Percentiles rank a stretch among this genome's conserved stretches.
Evolutionary conservation across 495 filamentous ascomycete genomes (phyloP).

Genomic region (Glonium stellatum): DNA sequence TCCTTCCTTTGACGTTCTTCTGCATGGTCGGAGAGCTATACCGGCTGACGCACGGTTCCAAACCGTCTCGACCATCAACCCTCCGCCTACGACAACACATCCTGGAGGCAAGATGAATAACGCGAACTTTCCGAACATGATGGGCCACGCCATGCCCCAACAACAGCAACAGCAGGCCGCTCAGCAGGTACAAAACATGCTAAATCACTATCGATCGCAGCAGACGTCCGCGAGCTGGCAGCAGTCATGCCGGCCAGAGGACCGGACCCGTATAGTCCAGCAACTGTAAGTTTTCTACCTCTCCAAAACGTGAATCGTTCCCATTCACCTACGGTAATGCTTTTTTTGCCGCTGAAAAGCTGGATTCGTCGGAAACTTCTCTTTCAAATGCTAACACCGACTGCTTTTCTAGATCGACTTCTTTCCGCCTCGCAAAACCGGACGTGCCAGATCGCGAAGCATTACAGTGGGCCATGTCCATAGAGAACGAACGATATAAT

Average conservation of each 20-base stretch:
- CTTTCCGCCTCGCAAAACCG: not conserved
- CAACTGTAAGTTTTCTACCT: not conserved
- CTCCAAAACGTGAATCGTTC: not conserved
- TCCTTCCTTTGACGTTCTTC: not conserved
- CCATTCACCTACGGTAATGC: not conserved
- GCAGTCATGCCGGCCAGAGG: not conserved
- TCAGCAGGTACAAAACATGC: not conserved
- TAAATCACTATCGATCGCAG: constrained; percentile 1
- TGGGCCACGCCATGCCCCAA: constrained; percentile 11
- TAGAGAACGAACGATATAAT: not conserved
- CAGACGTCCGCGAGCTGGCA: constrained; percentile 3
- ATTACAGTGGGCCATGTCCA: not conserved
- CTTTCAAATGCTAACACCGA: not conserved
- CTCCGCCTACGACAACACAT: constrained; percentile 11
- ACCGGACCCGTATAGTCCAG: not conserved
- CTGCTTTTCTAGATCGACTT: not conserved
- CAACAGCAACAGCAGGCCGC: not conserved
- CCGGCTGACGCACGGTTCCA: constrained; percentile 4
- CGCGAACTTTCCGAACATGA: constrained; percentile 13
- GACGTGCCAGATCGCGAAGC: not conserved
- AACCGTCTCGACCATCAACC: constrained; percentile 3
- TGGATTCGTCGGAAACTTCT: not conserved
- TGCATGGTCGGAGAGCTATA: not conserved
- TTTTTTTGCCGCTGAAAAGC: not conserved
- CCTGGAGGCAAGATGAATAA: constrained; percentile 17